A percentile compares a stretch with the other conserved stretches of the same genome.
Conservation (phyloP, 257 asterid genomes). For the Leonotis leonurus region DNA sequence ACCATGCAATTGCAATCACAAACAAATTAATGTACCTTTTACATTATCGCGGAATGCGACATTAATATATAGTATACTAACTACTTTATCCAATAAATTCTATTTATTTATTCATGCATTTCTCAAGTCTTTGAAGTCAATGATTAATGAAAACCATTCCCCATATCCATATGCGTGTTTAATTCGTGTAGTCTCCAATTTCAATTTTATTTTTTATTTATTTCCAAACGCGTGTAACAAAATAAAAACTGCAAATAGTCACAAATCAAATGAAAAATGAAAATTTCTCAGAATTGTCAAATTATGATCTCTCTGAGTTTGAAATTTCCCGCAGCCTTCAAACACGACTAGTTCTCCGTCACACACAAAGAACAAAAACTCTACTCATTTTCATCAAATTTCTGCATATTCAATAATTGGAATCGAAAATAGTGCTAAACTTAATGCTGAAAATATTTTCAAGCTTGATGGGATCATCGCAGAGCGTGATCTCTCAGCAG, state of each 20-base stretch:
- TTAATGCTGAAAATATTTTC: conserved; percentile 28
- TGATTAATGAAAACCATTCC: not conserved
- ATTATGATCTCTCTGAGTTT: too few species aligned
- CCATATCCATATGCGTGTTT: conserved; percentile 17
- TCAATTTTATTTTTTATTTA: not conserved
- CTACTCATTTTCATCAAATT: not conserved
- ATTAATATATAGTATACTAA: not conserved
- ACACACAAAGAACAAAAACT: not conserved
- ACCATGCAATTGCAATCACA: too few species aligned
- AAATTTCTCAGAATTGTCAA: not conserved
- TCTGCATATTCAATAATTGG: too few species aligned
- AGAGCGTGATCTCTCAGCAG: conserved; percentile 28
- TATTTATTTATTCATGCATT: not conserved
- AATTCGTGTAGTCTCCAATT: conserved; percentile 5
- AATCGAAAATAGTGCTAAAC: not conserved
- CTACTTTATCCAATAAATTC: not conserved
- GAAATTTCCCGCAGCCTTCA: not conserved
- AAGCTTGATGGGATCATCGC: conserved; percentile 28
- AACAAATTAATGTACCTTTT: not conserved
- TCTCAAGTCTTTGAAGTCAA: conserved; percentile 14
- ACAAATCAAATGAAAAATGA: not conserved
- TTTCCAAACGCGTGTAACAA: conserved; percentile 11
- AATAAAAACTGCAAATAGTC: not conserved
- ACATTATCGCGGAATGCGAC: not conserved
- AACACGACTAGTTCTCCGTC: not conserved